Conservation (phyloP, 176 grass and related monocot species). For the sorghum (Sorghum bicolor) region Sorghum_bicolor_NCBIv3 NC_012872.2:67379501-67380000, state of each 20-base stretch:
- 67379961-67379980: too few relatives aligned
- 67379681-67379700: background rate
- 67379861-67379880: too few relatives aligned
- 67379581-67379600: slow-evolving; percentile 15
- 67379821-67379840: too few relatives aligned
- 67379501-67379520: slow-evolving; percentile 71
- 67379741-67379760: background rate
- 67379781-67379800: too few relatives aligned
- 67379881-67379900: too few relatives aligned
- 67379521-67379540: slow-evolving; percentile 66
- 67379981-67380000: too few relatives aligned
- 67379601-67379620: background rate
- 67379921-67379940: too few relatives aligned
- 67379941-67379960: too few relatives aligned
- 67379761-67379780: slow-evolving; percentile 9
- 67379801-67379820: too few relatives aligned
- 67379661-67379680: background rate
- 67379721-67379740: background rate
- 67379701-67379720: slow-evolving; percentile 10
- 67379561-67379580: background rate
- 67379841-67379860: too few relatives aligned
- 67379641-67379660: background rate
- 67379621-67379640: background rate
- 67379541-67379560: background rate
- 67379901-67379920: too few relatives aligned